Base-by-base conservation (phyloP, 2,329 filamentous ascomycete species). In the Fusarium sp. region DNA sequence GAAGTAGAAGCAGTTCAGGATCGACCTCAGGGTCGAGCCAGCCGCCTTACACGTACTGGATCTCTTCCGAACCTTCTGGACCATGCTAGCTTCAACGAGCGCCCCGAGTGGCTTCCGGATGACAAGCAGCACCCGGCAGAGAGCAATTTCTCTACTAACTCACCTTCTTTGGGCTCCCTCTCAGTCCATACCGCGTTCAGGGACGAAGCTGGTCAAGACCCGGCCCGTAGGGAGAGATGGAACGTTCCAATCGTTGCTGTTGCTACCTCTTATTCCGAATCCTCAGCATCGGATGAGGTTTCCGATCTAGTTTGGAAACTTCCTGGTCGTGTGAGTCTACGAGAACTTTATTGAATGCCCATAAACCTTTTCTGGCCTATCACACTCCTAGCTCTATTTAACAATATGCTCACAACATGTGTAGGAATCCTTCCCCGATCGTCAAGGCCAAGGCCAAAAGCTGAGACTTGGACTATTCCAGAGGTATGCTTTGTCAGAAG, bases 281-380 rank as follows among this genome's bases (percentile, higher is more conserved):
- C 24, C 9, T 24, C 49, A 2, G 3, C 12, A 3, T 6, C 20
- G 6, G 39, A 38, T 12, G 32, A 20, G 1, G 7, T 9, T 6
- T 6, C 4, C 2, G 10, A 19, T 15, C 56, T 20, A 4, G 43
- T 21, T 21, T 68, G 48, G 46, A 23, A 24, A 7, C 15, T 68
- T 8, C 55, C 51, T 4, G 48, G 56, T 6, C 34, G n/a, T 20
- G 65, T 68, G 44, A 62, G 65, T 61, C 3, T 14, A 9, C 11
- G 26, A 30, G 14, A 10, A 3, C 52, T 9, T 9, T 46, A 20
- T 17, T 14, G 17, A 17, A 3, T 6, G 11, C 4, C 8, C 4
- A 10, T 11, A 4, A 4, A 34, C 30, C 3, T 6, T 10, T 8
- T 14, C 7, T 14, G 7, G 7, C 15, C 32, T 7, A 5, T 9